Evolutionary conservation across 208 protist species (phyloP).

Genomic region (Naegleria lovaniensis): DNA sequence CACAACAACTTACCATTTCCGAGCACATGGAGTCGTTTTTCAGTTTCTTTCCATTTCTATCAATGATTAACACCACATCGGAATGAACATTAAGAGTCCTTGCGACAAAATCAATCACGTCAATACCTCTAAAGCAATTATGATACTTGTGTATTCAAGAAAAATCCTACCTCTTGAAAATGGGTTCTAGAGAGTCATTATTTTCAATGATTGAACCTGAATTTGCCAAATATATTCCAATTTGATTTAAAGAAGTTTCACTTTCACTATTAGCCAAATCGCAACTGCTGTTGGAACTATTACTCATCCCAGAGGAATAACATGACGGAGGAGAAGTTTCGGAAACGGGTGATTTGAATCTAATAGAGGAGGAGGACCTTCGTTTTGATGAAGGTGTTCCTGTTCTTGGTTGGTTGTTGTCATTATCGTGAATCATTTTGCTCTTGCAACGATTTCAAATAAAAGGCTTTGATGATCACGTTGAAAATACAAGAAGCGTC

Average conservation of each 20-base stretch:
- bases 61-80: too few species aligned
- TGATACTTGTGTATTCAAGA: too few species aligned
- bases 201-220: too few species aligned
- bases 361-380: not conserved
- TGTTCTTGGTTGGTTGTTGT: not conserved
- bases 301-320: not conserved
- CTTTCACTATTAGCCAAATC: not conserved
- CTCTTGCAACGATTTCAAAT: not conserved
- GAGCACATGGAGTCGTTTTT: too few species aligned
- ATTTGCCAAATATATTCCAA: not conserved
- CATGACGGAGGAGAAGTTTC: not conserved
- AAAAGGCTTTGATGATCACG: not conserved
- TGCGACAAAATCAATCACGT: too few species aligned
- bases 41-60: too few species aligned
- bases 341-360: not conserved
- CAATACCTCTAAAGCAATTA: too few species aligned
- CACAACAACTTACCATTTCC: too few species aligned
- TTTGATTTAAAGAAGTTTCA: not conserved
- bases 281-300: not conserved
- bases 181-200: too few species aligned
- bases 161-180: too few species aligned
- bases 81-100: too few species aligned
- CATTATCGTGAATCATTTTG: not conserved
- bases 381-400: not conserved
- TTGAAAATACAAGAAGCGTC: too few species aligned